Evolutionary conservation across 495 filamentous ascomycete genomes (phyloP).

Genomic region (Schizothecium vesticola): DNA sequence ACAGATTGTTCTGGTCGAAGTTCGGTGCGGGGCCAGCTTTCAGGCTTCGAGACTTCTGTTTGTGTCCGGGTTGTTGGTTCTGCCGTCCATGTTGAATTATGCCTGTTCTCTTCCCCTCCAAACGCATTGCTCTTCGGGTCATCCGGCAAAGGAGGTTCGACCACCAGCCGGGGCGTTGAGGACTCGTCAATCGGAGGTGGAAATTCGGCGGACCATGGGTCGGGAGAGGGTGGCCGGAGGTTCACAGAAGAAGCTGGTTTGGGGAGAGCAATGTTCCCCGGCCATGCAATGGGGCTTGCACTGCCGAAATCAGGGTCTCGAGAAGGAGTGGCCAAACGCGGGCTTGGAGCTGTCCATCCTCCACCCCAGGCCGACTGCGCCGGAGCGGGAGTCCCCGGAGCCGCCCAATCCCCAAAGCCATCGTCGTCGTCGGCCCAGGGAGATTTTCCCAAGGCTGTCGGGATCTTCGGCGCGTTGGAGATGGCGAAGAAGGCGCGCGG

Average conservation of each 20-base stretch:
- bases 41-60: neutral
- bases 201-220: constrained; percentile 44
- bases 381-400: constrained; percentile 18
- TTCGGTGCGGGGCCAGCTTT: neutral
- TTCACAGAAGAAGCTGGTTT: constrained; percentile 22
- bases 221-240: constrained; percentile 46
- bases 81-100: neutral
- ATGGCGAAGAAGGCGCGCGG: constrained; percentile 41
- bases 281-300: constrained; percentile 37
- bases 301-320: constrained; percentile 27
- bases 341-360: constrained; percentile 27
- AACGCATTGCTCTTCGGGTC: neutral
- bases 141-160: constrained; percentile 13
- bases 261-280: constrained; percentile 33
- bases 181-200: constrained; percentile 16
- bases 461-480: constrained; percentile 26
- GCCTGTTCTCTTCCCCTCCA: neutral
- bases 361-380: constrained; percentile 34
- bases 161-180: constrained; percentile 19
- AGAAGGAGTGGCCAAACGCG: constrained; percentile 29
- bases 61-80: neutral
- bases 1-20: neutral
- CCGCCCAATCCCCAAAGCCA: constrained; percentile 39
- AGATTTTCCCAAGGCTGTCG: constrained; percentile 29
- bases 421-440: constrained; percentile 44